A percentile compares a stretch with the other conserved stretches of the same genome.
These are phyloP conservation scores for Omphalea diandra DNA, from an alignment of 441 rosid species.

Conservation along the genomic window DNA sequence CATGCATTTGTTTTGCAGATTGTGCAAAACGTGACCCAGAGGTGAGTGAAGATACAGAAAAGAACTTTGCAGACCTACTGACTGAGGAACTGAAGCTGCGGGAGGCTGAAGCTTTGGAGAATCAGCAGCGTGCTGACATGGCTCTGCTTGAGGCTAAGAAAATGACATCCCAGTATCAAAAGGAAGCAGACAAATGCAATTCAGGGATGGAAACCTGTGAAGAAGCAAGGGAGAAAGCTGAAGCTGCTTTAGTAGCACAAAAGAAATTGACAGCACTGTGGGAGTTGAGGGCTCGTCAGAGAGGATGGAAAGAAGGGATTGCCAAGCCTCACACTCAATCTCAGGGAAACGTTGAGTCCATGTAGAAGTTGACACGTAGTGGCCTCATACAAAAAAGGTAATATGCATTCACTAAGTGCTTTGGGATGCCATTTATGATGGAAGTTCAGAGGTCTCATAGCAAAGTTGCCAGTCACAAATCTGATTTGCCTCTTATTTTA, in stretches of 20 bases:
- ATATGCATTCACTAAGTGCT: background rate
- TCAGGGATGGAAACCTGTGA: slow-evolving; percentile 98
- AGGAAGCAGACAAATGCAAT: slow-evolving; percentile 96
- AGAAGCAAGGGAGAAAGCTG: slow-evolving; percentile 89
- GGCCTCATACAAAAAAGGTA: background rate
- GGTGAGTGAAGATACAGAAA: slow-evolving; percentile 76
- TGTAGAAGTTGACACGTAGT: slow-evolving; percentile 25
- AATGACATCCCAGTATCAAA: slow-evolving; percentile 79
- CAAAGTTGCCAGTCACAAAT: background rate
- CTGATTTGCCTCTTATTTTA: background rate
- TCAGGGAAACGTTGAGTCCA: slow-evolving; percentile 49
- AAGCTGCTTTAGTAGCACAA: slow-evolving; percentile 59
- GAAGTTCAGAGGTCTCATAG: background rate
- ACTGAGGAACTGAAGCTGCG: slow-evolving; percentile 78
- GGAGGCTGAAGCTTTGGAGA: slow-evolving; percentile 75
- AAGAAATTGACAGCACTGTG: slow-evolving; percentile 69
- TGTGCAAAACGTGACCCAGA: slow-evolving; percentile 82
- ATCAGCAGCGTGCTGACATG: slow-evolving; percentile 67
- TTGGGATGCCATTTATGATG: background rate
- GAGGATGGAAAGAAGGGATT: slow-evolving; percentile 77
- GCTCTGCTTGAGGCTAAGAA: slow-evolving; percentile 93
- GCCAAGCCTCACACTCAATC: slow-evolving; percentile 45
- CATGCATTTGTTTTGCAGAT: slow-evolving; percentile 37
- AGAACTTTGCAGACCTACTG: slow-evolving; percentile 70
- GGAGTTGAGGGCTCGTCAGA: slow-evolving; percentile 81